Evolutionary conservation across 1,139 yeast genomes (phyloP), one percentile per base, ranked within the genome.

Genomic region (Sugiyamaella novakii): DNA sequence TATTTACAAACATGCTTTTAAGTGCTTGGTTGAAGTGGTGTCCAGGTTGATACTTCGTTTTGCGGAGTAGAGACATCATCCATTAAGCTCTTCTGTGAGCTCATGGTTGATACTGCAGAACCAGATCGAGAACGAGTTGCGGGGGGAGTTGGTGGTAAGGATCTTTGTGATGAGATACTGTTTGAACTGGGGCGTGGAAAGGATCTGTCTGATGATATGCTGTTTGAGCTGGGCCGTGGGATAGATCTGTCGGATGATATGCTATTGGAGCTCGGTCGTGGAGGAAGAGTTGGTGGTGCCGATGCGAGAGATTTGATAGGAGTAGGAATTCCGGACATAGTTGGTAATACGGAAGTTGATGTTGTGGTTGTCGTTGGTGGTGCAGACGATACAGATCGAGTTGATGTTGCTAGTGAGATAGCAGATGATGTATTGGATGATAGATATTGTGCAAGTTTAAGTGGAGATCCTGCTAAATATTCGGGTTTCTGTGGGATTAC

Each of bases 401-500:
- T 24, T 14, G 49, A 38, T 6, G 46, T 24, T n/a, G 43, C 37
- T 17, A 44, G 18, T 22, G 50, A 46, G 5, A 42, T 36, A 10
- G 29, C 14, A 5, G 40, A 36, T 18, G 34, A 27, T 11, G 34
- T n/a, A 18, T 11, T 8, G 18, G 36, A 12, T 17, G n/a, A 28
- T 17, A 5, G 11, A 31, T 18, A 5, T 17, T 21, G 36, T 21
- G 5, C 21, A 5, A 30, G 18, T 18, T 50, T 43, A 5, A 35
- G 30, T 11, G 43, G 40, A 28, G 48, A 41, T 10, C 37, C 43
- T 6, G 48, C 11, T 21, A 49, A 24, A 36, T 49, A 38, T n/a
- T 51, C 52, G 1, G 63, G 63, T 41, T 59, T 59, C 10, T 57
- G 49, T n/a, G 63, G 62, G 1, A 59, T 54, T 12, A 37, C 49